A percentile compares a stretch with the other conserved stretches of the same genome.
Conservation (phyloP, 148 eudicot genomes). For the Cornus florida region DNA sequence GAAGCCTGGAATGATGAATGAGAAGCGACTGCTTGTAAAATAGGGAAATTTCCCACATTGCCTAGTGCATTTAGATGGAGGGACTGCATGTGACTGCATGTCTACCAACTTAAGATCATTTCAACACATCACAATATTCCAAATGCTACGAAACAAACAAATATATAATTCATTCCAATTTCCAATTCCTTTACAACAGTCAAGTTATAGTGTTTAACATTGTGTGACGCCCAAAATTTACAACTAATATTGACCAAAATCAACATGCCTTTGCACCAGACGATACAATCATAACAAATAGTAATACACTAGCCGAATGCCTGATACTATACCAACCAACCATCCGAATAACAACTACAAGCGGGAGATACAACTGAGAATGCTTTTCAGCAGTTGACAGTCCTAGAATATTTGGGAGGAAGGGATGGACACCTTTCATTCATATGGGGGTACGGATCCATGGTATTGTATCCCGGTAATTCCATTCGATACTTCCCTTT, state of each 20-base stretch:
- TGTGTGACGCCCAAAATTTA: slow-evolving; percentile 10
- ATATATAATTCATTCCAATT: background rate
- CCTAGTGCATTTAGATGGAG: no score
- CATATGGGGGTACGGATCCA: slow-evolving; percentile 82
- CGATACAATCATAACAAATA: slow-evolving; percentile 12
- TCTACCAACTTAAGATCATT: no score
- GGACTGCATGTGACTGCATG: no score
- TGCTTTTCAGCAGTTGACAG: slow-evolving; percentile 51
- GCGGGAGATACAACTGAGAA: background rate
- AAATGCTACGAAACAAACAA: background rate
- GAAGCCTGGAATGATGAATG: no score
- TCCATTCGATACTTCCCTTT: slow-evolving; percentile 90
- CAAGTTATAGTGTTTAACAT: slow-evolving; percentile 9
- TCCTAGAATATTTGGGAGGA: slow-evolving; percentile 73
- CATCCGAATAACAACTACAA: background rate
- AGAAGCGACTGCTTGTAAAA: no score
- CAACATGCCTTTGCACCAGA: background rate
- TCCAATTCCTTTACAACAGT: slow-evolving; percentile 12
- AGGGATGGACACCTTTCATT: slow-evolving; percentile 85
- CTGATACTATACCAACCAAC: background rate
- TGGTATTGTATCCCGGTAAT: slow-evolving; percentile 76
- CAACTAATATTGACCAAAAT: slow-evolving; percentile 17
- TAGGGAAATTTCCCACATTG: no score
- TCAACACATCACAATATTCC: background rate
- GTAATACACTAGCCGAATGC: background rate